Evolutionary conservation across 306 rosid species (phyloP).

Genomic region (Fragaria vesca): DNA sequence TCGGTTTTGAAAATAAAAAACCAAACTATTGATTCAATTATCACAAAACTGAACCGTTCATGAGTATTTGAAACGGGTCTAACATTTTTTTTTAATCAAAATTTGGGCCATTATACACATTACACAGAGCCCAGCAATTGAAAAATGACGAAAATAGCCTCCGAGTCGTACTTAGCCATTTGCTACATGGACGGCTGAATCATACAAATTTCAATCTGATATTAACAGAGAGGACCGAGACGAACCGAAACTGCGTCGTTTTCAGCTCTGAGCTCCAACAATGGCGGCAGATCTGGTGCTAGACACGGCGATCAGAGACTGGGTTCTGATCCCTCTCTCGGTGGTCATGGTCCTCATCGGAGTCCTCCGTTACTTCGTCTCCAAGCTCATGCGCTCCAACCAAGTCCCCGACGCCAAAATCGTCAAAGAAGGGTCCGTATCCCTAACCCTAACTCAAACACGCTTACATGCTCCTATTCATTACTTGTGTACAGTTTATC

Average conservation of each 20-base stretch:
- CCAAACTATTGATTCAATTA: too few species aligned
- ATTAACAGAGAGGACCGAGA: background rate
- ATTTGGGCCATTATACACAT: background rate
- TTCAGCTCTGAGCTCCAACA: constrained; percentile 19
- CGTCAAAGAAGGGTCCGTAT: constrained; percentile 78
- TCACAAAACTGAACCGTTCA: too few species aligned
- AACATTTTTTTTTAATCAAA: too few species aligned
- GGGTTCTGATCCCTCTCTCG: constrained; percentile 98
- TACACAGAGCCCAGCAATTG: background rate
- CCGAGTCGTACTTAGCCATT: background rate
- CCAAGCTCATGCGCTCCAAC: constrained; percentile 88
- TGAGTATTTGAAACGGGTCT: too few species aligned
- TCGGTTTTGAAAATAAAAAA: too few species aligned
- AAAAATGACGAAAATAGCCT: background rate
- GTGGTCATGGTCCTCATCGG: constrained; percentile 99
- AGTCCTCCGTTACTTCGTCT: constrained; percentile 87
- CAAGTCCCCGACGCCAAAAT: constrained; percentile 88
- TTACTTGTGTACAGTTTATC: background rate
- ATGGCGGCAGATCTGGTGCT: constrained; percentile 99
- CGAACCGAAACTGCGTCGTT: background rate
- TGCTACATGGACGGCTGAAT: background rate
- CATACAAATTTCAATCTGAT: background rate
- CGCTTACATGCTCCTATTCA: background rate
- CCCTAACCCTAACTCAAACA: background rate
- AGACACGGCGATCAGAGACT: constrained; percentile 96